Evolutionary conservation across 805 yeast genomes (phyloP).

Genomic region (Monosporozyma servazzii): DNA sequence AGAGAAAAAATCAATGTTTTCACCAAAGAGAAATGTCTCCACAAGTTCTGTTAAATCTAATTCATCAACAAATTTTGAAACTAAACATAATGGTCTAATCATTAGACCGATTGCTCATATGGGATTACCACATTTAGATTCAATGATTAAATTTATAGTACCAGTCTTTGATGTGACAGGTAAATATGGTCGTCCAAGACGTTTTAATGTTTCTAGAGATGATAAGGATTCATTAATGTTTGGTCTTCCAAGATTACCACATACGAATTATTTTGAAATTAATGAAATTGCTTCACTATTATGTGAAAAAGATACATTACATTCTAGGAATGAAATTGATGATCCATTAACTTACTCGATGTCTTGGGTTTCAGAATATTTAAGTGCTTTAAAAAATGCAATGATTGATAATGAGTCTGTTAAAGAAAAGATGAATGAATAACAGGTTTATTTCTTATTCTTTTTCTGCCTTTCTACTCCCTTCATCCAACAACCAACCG

Average conservation of each 20-base stretch:
- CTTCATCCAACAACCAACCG: not conserved
- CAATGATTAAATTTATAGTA: conserved; percentile 55
- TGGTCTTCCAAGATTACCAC: conserved; percentile 68
- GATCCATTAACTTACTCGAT: conserved; percentile 14
- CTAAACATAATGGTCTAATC: conserved; percentile 27
- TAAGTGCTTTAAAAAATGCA: conserved; percentile 5
- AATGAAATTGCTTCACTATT: conserved; percentile 6
- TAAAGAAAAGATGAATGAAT: not conserved
- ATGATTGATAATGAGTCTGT: not conserved
- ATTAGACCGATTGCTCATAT: conserved; percentile 60
- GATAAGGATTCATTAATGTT: conserved; percentile 50
- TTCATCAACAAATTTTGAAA: conserved; percentile 6
- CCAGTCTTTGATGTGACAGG: conserved; percentile 59
- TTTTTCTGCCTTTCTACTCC: not conserved
- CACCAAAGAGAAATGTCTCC: conserved; percentile 11
- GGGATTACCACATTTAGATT: conserved; percentile 58
- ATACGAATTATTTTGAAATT: conserved; percentile 35
- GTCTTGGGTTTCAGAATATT: conserved; percentile 8
- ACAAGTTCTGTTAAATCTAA: conserved; percentile 5
- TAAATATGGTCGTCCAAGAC: conserved; percentile 66
- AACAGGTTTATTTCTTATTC: not conserved
- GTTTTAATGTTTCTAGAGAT: conserved; percentile 43
- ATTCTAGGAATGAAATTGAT: conserved; percentile 3
- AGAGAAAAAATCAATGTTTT: conserved; percentile 9
- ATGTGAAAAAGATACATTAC: not conserved